Evolutionary conservation across 2,329 filamentous ascomycete species (phyloP), one percentile per base, ranked within the genome.

Genomic region (Talaromyces sp.): DNA sequence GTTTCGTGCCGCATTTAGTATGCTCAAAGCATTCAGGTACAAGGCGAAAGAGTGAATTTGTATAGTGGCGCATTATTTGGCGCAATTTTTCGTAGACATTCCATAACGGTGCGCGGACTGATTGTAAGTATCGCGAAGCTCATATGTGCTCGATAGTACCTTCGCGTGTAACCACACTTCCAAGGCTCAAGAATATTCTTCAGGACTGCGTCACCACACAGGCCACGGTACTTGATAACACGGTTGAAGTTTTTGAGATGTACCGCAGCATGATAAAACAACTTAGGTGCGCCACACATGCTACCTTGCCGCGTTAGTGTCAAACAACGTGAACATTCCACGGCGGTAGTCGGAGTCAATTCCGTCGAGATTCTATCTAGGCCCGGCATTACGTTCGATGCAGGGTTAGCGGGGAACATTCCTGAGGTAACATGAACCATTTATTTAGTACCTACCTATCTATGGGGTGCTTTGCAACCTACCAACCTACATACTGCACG

Each of bases 261-360:
- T 56, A 22, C 33, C 4, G 39, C 33, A 37, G 11, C n/a, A 37
- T 5, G 52, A 37, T 37, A 19, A 59, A 45, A 19, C 19, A 59
- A 27, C 9, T 24, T 31, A 59, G 9, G 37, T 59, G 56, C 14
- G 56, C 56, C 56, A 59, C 56, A 59, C 22, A 59, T 59, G 56
- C 56, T 45, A 43, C 56, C 56, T 59, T 59, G 37, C 56, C 14
- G 37, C 24, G 11, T 27, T 43, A 22, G 24, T 43, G 22, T 19
- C 31, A 19, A 59, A 27, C 27, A 43, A 43, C 27, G 22, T 45
- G 56, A 59, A 59, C 56, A 59, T 59, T 59, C 56, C 52, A 37
- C 19, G 33, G 22, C 52, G 52, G 52, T 2, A 56, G 19, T 56
- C 33, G 52, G 31, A 56, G 11, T 14, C 11, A 56, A 16, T 10